Percentiles rank a stretch among this genome's conserved stretches.
Conservation (phyloP, 78 protist species). For the Isochrysis galbana region DNA sequence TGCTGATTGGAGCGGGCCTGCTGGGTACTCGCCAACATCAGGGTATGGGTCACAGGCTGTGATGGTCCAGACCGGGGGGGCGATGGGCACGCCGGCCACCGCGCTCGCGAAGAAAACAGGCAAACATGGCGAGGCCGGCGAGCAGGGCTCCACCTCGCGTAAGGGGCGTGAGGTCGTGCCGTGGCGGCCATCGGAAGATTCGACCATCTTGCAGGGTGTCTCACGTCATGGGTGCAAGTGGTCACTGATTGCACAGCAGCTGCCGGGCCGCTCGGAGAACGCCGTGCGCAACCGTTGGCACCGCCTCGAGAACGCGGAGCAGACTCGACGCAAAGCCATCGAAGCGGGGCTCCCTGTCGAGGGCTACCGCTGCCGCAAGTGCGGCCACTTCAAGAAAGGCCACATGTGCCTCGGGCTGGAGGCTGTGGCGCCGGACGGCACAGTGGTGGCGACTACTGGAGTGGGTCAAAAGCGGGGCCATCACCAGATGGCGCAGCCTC, state of each 20-base stretch:
- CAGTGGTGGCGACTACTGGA: background rate
- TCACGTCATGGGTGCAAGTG: background rate
- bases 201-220: background rate
- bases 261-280: constrained; percentile 22
- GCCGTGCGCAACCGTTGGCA: constrained; percentile 26
- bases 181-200: background rate
- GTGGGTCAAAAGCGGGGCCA: too few relatives aligned
- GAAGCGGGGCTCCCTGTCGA: background rate
- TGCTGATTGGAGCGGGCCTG: background rate
- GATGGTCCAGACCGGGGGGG: background rate
- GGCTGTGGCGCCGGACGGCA: background rate
- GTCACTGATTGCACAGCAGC: background rate
- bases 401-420: background rate
- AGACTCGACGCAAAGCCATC: background rate
- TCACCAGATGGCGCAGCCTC: too few relatives aligned
- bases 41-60: too few relatives aligned
- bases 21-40: too few relatives aligned
- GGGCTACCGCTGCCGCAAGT: constrained; percentile 14
- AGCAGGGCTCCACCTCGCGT: background rate
- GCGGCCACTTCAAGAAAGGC: background rate
- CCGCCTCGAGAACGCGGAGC: background rate
- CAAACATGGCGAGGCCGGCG: background rate
- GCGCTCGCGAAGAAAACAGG: background rate
- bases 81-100: background rate
- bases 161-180: background rate